A percentile compares a stretch with the other conserved stretches of the same genome.
These are phyloP conservation scores for Ganoderma resinaceum DNA, from an alignment of 1,284 basidiomycete genomes.

Conservation along the genomic window DNA sequence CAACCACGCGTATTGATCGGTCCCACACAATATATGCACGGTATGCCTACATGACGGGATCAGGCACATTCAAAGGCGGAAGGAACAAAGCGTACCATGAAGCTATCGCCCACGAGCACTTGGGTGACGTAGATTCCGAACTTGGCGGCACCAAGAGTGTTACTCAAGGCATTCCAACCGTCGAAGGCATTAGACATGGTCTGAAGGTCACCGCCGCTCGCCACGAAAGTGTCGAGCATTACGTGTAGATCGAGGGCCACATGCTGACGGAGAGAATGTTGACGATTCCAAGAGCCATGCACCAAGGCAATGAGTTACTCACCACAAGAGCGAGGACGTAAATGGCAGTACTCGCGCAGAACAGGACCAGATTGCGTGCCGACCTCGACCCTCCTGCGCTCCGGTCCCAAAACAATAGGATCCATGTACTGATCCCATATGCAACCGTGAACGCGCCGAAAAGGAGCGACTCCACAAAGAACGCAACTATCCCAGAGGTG, in stretches of 20 bases:
- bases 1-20: conserved; percentile 1
- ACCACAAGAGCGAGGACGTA: conserved; percentile 23
- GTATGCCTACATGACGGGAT: conserved; percentile 6
- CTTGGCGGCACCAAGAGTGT: conserved; percentile 14
- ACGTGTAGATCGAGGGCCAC: conserved; percentile 18
- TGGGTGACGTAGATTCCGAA: conserved; percentile 17
- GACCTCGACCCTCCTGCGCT: neutral
- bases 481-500: conserved; percentile 11
- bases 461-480: conserved; percentile 22
- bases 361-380: neutral
- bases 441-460: conserved; percentile 23
- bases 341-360: conserved; percentile 17
- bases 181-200: conserved; percentile 2
- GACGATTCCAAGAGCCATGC: too few relatives aligned
- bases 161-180: conserved; percentile 9
- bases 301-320: neutral
- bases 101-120: conserved; percentile 22
- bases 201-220: conserved; percentile 4
- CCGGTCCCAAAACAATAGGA: conserved; percentile 15
- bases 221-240: conserved; percentile 16
- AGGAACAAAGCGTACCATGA: conserved; percentile 11
- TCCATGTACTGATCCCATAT: conserved; percentile 25
- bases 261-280: conserved; percentile 1
- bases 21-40: conserved; percentile 22
- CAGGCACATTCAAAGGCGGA: neutral